Conservation (phyloP, 768 basidiomycete genomes). For the Arthromyces matolae region DNA sequence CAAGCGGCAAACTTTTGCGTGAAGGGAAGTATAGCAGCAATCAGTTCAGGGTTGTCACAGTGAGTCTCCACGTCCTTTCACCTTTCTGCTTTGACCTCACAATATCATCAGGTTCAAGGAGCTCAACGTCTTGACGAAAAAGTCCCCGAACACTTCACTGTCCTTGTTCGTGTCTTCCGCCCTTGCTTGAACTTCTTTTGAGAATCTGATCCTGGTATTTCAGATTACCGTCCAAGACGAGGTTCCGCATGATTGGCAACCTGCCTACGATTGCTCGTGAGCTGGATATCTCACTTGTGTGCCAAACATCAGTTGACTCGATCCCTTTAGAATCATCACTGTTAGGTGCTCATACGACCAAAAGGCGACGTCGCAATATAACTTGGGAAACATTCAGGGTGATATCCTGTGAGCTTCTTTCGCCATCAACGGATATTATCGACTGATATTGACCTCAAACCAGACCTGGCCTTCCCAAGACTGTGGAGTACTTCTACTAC, state of each 20-base stretch:
- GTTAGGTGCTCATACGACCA: too few species aligned
- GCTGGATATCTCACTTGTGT: not conserved
- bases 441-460: too few species aligned
- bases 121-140: too few species aligned
- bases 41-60: not conserved
- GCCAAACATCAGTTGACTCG: too few species aligned
- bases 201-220: not conserved
- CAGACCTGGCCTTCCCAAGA: constrained; percentile 15
- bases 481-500: not conserved
- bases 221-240: not conserved
- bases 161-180: too few species aligned
- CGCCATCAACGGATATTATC: too few species aligned
- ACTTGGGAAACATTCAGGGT: constrained; percentile 19
- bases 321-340: too few species aligned
- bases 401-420: constrained; percentile 16
- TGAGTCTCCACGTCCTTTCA: not conserved
- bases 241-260: not conserved
- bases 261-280: not conserved
- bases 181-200: too few species aligned
- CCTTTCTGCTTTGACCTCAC: not conserved
- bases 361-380: constrained; percentile 3
- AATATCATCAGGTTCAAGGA: too few species aligned
- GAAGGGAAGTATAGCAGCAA: not conserved
- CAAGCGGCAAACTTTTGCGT: not conserved
- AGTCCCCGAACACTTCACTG: too few species aligned